Base-by-base conservation (phyloP, 441 rosid genomes). In the Bocquillonia castaneifolia region DNA sequence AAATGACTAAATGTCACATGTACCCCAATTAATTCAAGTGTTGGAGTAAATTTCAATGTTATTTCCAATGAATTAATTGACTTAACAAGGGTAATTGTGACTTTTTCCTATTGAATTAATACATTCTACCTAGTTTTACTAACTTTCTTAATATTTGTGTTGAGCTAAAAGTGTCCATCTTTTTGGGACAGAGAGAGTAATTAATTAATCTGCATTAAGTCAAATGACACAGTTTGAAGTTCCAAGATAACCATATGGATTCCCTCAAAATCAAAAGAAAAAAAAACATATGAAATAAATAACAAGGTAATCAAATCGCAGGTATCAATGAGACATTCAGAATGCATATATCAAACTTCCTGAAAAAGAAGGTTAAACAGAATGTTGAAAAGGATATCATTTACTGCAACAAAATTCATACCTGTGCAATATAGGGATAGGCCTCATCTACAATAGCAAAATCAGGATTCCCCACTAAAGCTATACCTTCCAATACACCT, bases 381-480 rank as follows among this genome's bases (percentile, higher is more conserved):
- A 68, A 31, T 26, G 51, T 32, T 42, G 13, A 34, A 9, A 45
- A 64, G 25, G 23, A 17, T 18, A 22, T 51, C 54, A 23, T 29
- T 63, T 25, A 25, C 36, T 26, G 56, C 20, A 31, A 34, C 29
- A 63, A 37, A 69, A 76, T 67, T 61, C 58, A 25, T 80, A 91
- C 97, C 97, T 93, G 97, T 29, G 99, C 96, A 60, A 94, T 78
- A 78, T 94, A 94, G 20, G 99, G 99, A 81, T 94, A 94, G 51
- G 99, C 99, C 76, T 93, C 97, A 72, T 93, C 97, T 44, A 93
- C 96, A 63, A 89, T 85, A 59, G 99, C 97, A 83, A 94, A 91
- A 54, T 91, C 96, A 74, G 97, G 84, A 82, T 94, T 88, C 31
- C 96, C 99, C 76, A 94, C 99, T 70, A 94, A 77, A 72, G 97